Base-by-base conservation (phyloP, 2,329 filamentous ascomycete species). In the Cladophialophora carrionii region DNA sequence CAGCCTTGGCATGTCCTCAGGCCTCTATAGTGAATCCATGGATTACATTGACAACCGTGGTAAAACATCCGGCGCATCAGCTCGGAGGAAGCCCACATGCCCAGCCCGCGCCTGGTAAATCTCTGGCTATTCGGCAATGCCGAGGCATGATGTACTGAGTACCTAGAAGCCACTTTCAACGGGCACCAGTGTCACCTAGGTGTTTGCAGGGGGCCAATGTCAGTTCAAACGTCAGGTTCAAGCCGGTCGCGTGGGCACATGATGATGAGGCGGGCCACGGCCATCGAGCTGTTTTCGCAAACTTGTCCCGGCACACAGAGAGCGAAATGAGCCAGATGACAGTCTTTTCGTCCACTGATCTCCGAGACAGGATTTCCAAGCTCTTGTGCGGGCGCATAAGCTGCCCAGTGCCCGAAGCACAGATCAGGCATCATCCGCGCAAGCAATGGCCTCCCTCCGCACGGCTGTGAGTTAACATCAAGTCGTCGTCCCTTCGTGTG, bases 51-150 rank as follows among this genome's bases (percentile, higher is more conserved):
- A 31, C 55, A 14, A 57, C 26, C 54, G 37, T 22, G 56, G 56
- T 58, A 48, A 32, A 20, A 49, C 31, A 20, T 34, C 56, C 43
- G 56, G 29, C 22, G 41, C 29, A 24, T 43, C 31, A 12, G 29
- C 24, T 46, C 29, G 43, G n/a, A 22, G n/a, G 41, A 29, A 48
- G 12, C 56, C 46, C n/a, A 31, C n/a, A n/a, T n/a, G n/a, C n/a
- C n/a, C n/a, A n/a, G n/a, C n/a, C n/a, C n/a, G n/a, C n/a, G n/a
- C 41, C 56, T 48, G 56, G 56, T 29, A 58, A 58, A 31, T 24
- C 41, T 34, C 41, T 58, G 56, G 56, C 26, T 58, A 58, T 48
- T 58, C 56, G 56, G 43, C 41, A 24, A 48, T 58, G 56, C 56
- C 56, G 56, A 58, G 56, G 56, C 41, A 34, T 51, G 43, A 34